Conservation (phyloP, 1,284 basidiomycete species). For the Boletus calvinii region DNA sequence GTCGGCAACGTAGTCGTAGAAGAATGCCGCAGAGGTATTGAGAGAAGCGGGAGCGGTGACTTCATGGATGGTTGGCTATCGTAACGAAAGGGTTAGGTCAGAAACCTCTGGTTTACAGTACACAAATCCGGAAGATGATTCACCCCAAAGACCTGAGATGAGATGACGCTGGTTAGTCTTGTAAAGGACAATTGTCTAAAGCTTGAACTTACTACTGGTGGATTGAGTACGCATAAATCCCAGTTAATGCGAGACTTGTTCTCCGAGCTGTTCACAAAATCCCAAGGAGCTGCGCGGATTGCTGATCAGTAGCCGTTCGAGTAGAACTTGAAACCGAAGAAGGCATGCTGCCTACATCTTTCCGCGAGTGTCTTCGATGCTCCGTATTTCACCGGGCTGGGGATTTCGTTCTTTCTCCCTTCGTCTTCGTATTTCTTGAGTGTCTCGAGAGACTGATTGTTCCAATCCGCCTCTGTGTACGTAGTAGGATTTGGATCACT, state of each 20-base stretch:
- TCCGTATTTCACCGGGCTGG: constrained; percentile 46
- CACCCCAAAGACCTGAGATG: constrained; percentile 37
- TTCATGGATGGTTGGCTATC: constrained; percentile 49
- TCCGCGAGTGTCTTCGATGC: constrained; percentile 74
- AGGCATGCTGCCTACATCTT: constrained; percentile 35
- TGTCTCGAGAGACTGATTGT: constrained; percentile 51
- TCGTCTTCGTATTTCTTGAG: constrained; percentile 54
- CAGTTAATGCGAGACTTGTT: constrained; percentile 48
- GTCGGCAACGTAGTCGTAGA: constrained; percentile 37
- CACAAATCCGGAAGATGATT: background rate
- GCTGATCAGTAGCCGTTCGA: background rate
- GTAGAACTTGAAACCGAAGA: background rate
- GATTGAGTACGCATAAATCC: constrained; percentile 57
- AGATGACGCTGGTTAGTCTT: background rate
- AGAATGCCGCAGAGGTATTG: constrained; percentile 46
- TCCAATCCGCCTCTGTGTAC: constrained; percentile 62
- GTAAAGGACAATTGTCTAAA: background rate
- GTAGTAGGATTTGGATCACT: constrained; percentile 22
- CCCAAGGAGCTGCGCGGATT: constrained; percentile 45
- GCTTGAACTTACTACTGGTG: constrained; percentile 48
- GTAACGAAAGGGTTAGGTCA: no score
- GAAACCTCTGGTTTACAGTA: background rate
- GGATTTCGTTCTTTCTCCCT: constrained; percentile 45
- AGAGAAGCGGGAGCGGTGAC: constrained; percentile 38
- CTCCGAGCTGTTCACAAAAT: constrained; percentile 47